Evolutionary conservation across 179 eudicot species (phyloP), one percentile per base, ranked within the genome.

Genomic region (Corrigiola litoralis): DNA sequence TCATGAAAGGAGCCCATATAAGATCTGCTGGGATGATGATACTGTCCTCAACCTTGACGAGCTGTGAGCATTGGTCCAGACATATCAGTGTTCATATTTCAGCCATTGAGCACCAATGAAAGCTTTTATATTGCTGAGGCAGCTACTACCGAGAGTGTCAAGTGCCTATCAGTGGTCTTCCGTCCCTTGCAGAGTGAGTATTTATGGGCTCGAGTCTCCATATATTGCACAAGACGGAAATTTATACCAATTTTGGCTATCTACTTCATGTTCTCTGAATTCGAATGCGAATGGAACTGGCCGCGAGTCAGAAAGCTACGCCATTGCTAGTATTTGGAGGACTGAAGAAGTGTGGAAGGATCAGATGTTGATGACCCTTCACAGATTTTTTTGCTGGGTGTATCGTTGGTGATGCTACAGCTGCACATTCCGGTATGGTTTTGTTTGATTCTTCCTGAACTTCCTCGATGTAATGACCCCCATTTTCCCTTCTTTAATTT

Each of bases 11-110:
- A 71, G 38, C 58, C 72, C 79, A 3, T 77, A 70, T 63, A 81
- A 80, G 56, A 80, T 80, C 21, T 71, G 55, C 65, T 80, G 84
- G 81, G 84, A 80, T 60, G 77, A 80, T 20, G 25, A 74, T 58
- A 77, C 78, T 23, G 68, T 77, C 53, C 47, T 71, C 53, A 68
- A 80, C 74, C 84, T 80, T 65, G 84, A 77, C 33, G 84, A 77
- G 7, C 34, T 57, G 20, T 70, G 52, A 75, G 18, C 38, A 6
- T 62, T 34, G 32, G 31, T 40, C 31, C 31, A 36, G 37, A 9
- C 38, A 21, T 41, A 25, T 7, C n/a, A 28, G 23, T 48, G 20
- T 45, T 57, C 40, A 50, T 40, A n/a, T n/a, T n/a, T n/a, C n/a
- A n/a, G n/a, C n/a, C n/a, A n/a, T n/a, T n/a, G n/a, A n/a, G n/a